Percentiles rank a stretch among this genome's conserved stretches.
phyloP scores from a whole-genome alignment of 2,329 filamentous ascomycete genomes.

The Hortaea sp. region DNA sequence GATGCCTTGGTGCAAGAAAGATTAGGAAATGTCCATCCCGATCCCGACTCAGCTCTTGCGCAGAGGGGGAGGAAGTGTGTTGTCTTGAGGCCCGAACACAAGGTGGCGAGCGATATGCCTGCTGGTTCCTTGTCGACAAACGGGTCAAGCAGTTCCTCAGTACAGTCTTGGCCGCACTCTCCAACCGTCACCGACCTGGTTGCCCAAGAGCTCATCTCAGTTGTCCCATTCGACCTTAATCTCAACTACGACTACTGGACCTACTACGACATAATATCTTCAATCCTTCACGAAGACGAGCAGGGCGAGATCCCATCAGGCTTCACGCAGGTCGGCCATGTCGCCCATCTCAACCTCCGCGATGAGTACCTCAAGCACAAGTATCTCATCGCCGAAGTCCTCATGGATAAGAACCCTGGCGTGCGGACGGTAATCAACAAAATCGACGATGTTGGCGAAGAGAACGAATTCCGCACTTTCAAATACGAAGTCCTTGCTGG shows the following conservation, averaged over 20 bases:
- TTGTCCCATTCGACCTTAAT: conserved; percentile 65
- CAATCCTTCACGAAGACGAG: conserved; percentile 69
- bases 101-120: conserved; percentile 19
- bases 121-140: not conserved
- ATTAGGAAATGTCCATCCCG: conserved; percentile 51
- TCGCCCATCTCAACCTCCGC: conserved; percentile 86
- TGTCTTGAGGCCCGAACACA: conserved; percentile 32
- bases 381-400: conserved; percentile 69
- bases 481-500: conserved; percentile 82
- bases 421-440: conserved; percentile 95
- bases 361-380: conserved; percentile 79
- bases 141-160: not conserved
- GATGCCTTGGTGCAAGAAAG: conserved; percentile 59
- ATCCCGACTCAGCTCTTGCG: conserved; percentile 49
- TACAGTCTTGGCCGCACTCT: conserved; percentile 58
- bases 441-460: conserved; percentile 72
- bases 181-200: conserved; percentile 58
- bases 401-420: conserved; percentile 78
- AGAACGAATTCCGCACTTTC: conserved; percentile 85
- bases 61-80: conserved; percentile 35
- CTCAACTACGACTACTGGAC: conserved; percentile 81
- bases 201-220: conserved; percentile 53
- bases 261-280: conserved; percentile 72
- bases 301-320: conserved; percentile 74
- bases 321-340: conserved; percentile 82